These are phyloP conservation scores for Mycosphaerelloides madeirae DNA, from an alignment of 2,329 filamentous ascomycete species.

Conservation along the genomic window DNA sequence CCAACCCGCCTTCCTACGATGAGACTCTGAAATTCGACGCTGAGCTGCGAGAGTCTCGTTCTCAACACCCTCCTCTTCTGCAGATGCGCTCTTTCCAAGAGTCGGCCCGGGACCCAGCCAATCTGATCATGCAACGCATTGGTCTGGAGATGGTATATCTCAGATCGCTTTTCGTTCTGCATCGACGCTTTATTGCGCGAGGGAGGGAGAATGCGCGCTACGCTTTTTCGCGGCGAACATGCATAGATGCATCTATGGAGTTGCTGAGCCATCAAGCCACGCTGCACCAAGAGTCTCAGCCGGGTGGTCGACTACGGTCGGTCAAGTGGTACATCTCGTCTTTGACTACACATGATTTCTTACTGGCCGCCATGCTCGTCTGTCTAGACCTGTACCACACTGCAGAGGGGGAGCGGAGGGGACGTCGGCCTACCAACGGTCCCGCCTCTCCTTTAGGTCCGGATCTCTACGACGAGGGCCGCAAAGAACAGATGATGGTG, in stretches of 20 bases:
- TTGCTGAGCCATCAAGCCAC: slow-evolving; percentile 73
- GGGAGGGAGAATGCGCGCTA: slow-evolving; percentile 77
- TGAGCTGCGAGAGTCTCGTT: slow-evolving; percentile 52
- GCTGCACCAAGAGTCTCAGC: slow-evolving; percentile 68
- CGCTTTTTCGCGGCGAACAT: slow-evolving; percentile 74
- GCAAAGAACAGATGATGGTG: slow-evolving; percentile 67
- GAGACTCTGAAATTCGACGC: slow-evolving; percentile 58
- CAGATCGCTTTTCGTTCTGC: slow-evolving; percentile 82
- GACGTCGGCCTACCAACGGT: slow-evolving; percentile 24
- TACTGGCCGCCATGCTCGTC: slow-evolving; percentile 79
- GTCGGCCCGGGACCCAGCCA: slow-evolving; percentile 63
- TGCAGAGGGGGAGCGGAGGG: slow-evolving; percentile 40
- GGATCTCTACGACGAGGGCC: slow-evolving; percentile 42
- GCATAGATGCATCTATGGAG: slow-evolving; percentile 80
- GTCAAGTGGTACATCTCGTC: slow-evolving; percentile 76
- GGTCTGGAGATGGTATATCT: slow-evolving; percentile 80
- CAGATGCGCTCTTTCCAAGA: slow-evolving; percentile 71
- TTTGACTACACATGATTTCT: slow-evolving; percentile 76
- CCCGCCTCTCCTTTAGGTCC: slow-evolving; percentile 26
- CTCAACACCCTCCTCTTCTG: slow-evolving; percentile 73
- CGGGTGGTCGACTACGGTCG: slow-evolving; percentile 64
- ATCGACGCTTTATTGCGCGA: slow-evolving; percentile 77
- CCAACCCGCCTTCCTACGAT: slow-evolving; percentile 56
- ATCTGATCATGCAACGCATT: slow-evolving; percentile 73
- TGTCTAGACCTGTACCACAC: slow-evolving; percentile 76